Evolutionary conservation across 225 moss, liverwort and hornwort species (phyloP).

Genomic region (Marchantia polymorpha): DNA sequence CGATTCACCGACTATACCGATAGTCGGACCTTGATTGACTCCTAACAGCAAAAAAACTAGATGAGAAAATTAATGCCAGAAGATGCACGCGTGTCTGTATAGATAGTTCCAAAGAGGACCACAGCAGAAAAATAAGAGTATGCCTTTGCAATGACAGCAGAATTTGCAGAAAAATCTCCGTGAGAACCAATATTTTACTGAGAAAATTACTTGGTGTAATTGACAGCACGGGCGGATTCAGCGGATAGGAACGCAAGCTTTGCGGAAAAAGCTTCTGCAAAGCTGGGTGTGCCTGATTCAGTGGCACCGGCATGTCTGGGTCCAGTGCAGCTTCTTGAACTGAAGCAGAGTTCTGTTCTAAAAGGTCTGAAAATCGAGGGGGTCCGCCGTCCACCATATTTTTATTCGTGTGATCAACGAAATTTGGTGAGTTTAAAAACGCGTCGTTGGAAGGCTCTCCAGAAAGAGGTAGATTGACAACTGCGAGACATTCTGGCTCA

Average conservation of each 20-base stretch:
- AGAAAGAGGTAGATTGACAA: too few relatives aligned
- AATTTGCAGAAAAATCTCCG: background rate
- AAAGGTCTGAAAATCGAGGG: background rate
- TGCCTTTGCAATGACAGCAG: too few relatives aligned
- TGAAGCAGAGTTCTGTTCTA: background rate
- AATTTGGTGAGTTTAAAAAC: too few relatives aligned
- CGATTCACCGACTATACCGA: too few relatives aligned
- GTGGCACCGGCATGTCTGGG: background rate
- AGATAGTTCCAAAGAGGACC: too few relatives aligned
- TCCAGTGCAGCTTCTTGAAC: background rate
- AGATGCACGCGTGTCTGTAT: too few relatives aligned
- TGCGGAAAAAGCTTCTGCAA: background rate
- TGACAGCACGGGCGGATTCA: background rate
- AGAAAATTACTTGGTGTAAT: background rate
- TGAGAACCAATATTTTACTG: background rate
- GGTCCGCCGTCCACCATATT: background rate
- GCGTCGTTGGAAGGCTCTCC: too few relatives aligned
- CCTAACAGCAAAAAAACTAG: too few relatives aligned
- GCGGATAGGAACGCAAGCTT: background rate
- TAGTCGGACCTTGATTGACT: too few relatives aligned
- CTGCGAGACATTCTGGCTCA: too few relatives aligned
- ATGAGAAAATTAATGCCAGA: too few relatives aligned
- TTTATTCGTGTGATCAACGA: background rate
- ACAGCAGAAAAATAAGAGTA: too few relatives aligned
- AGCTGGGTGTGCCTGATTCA: background rate